Percentiles rank a stretch among this genome's conserved stretches.
phyloP scores from a whole-genome alignment of 441 rosid species.

The Populus tomentosa region DNA sequence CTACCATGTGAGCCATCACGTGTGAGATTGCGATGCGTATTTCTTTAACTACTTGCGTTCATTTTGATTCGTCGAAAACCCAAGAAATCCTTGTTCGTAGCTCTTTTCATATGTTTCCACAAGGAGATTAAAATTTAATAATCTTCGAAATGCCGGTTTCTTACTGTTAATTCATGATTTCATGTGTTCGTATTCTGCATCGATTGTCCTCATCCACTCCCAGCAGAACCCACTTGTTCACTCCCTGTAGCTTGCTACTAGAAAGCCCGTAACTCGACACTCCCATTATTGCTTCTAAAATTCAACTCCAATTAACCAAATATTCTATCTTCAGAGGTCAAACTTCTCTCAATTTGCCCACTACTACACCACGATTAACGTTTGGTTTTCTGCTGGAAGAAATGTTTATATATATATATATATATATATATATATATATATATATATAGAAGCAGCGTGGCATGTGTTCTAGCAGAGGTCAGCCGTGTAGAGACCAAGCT shows the following conservation, averaged over 20 bases:
- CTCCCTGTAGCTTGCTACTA: neutral
- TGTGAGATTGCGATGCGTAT: constrained; percentile 11
- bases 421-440: no score
- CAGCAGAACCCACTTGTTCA: no score
- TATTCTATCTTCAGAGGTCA: neutral
- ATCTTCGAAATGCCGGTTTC: neutral
- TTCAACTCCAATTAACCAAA: no score
- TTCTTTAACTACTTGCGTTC: neutral
- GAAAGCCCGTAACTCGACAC: neutral
- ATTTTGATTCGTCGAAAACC: neutral
- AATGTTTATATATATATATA: neutral
- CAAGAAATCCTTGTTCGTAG: constrained; percentile 4
- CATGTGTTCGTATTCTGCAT: neutral
- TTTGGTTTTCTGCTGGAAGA: constrained; percentile 5
- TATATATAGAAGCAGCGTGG: neutral
- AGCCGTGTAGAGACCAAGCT: neutral
- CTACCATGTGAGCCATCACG: constrained; percentile 28
- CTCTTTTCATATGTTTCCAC: neutral
- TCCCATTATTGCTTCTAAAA: constrained; percentile 1
- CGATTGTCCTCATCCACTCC: neutral
- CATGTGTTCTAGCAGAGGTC: neutral
- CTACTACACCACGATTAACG: neutral
- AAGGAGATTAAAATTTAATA: neutral
- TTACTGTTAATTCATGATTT: neutral
- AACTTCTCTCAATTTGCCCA: neutral